Percentiles rank a stretch among this genome's conserved stretches.
phyloP scores from a whole-genome alignment of 2,329 filamentous ascomycete genomes.

The Neocucurbitaria cava region DNA sequence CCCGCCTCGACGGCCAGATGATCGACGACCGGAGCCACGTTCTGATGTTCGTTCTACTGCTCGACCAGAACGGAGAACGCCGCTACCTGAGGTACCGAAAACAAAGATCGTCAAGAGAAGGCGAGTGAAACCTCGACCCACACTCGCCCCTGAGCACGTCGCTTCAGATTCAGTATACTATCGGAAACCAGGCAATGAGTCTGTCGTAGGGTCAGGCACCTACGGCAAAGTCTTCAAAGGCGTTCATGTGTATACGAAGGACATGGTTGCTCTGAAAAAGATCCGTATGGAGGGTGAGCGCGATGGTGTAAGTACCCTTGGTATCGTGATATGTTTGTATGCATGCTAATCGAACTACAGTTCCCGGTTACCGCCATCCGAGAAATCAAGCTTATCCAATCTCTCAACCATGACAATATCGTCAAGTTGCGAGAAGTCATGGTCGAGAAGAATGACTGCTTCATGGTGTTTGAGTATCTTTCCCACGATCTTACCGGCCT shows the following conservation, averaged over 20 bases:
- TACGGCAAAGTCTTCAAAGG: constrained; percentile 96
- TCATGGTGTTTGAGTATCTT: constrained; percentile 99
- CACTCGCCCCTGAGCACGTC: constrained; percentile 73
- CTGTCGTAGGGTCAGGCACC: constrained; percentile 92
- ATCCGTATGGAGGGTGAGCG: constrained; percentile 93
- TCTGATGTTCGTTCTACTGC: constrained; percentile 46
- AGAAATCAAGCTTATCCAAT: constrained; percentile 91
- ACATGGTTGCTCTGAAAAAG: constrained; percentile 83
- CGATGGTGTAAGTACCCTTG: constrained; percentile 66
- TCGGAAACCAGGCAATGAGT: constrained; percentile 95
- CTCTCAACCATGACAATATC: constrained; percentile 80
- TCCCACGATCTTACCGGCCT: constrained; percentile 95
- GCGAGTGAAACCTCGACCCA: constrained; percentile 74
- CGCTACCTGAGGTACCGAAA: constrained; percentile 50
- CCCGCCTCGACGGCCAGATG: constrained; percentile 35
- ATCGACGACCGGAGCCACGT: constrained; percentile 28
- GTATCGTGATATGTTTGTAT: not conserved
- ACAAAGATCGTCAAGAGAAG: constrained; percentile 70
- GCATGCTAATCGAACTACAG: constrained; percentile 39
- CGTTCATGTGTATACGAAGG: constrained; percentile 88
- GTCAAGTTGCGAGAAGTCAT: constrained; percentile 89
- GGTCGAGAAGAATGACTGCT: constrained; percentile 98
- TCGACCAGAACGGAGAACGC: constrained; percentile 45
- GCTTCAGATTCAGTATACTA: constrained; percentile 90
- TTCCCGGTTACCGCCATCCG: constrained; percentile 91